These are phyloP conservation scores for Puccinia horiana DNA, from an alignment of 1,284 basidiomycete genomes.

Conservation along the genomic window DNA sequence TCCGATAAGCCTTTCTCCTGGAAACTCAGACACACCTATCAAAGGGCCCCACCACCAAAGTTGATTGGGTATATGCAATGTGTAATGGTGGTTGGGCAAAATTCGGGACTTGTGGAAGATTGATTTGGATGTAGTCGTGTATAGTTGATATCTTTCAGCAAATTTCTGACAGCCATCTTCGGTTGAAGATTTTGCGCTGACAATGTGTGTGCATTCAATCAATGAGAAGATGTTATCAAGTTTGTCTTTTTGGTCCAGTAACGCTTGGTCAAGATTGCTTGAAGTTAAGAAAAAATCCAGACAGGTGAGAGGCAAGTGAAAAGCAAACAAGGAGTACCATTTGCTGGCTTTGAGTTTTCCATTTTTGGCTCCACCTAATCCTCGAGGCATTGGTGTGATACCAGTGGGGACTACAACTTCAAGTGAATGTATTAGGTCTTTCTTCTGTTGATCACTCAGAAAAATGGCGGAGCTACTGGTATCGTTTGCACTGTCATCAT, in stretches of 20 bases:
- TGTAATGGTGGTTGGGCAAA: conserved; percentile 36
- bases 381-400: conserved; percentile 7
- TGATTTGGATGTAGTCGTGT: not conserved
- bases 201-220: conserved; percentile 14
- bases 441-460: not conserved
- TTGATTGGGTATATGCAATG: conserved; percentile 16
- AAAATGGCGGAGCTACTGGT: not conserved
- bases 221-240: not conserved
- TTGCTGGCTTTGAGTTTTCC: conserved; percentile 36
- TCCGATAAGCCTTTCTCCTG: conserved; percentile 7
- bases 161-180: not conserved
- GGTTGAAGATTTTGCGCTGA: not conserved
- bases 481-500: not conserved
- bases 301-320: not conserved
- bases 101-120: not conserved
- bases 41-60: conserved; percentile 18
- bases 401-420: conserved; percentile 25
- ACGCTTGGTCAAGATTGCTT: not conserved
- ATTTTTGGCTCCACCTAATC: conserved; percentile 16
- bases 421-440: not conserved
- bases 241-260: not conserved
- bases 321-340: conserved; percentile 29
- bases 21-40: not conserved
- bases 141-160: not conserved
- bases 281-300: not conserved